These are phyloP conservation scores for Lojkania enalia DNA, from an alignment of 2,329 filamentous ascomycete genomes.

Conservation along the genomic window DNA sequence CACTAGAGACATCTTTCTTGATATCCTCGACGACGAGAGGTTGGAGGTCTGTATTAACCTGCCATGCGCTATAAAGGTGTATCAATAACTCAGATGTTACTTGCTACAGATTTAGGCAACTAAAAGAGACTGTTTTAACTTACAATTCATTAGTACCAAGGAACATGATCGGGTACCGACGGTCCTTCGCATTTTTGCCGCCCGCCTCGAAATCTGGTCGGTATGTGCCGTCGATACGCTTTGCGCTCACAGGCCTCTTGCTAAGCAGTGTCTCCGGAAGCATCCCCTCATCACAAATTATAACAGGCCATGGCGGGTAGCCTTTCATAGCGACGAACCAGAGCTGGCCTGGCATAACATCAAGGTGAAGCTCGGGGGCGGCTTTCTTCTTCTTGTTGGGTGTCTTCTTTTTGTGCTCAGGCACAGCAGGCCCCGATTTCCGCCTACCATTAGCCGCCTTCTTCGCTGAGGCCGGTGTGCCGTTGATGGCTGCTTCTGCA, in stretches of 20 bases:
- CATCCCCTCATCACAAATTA: conserved; percentile 94
- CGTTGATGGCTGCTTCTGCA: conserved; percentile 52
- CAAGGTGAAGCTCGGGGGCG: conserved; percentile 65
- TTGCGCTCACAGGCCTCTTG: conserved; percentile 81
- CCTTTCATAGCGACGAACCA: conserved; percentile 94
- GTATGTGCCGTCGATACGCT: conserved; percentile 80
- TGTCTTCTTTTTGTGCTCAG: conserved; percentile 74
- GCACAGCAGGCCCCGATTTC: conserved; percentile 69
- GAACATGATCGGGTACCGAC: conserved; percentile 95
- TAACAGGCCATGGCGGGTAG: conserved; percentile 90
- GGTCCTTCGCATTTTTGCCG: conserved; percentile 81
- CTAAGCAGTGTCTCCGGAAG: conserved; percentile 77
- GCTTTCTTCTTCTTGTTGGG: conserved; percentile 80
- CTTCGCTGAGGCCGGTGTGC: conserved; percentile 51
- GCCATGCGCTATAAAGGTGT: conserved; percentile 74
- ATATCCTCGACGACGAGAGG: conserved; percentile 76
- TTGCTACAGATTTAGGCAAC: conserved; percentile 12
- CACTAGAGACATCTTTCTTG: conserved; percentile 67
- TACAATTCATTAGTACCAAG: conserved; percentile 95
- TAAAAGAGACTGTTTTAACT: conserved; percentile 56
- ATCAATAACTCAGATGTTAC: background rate
- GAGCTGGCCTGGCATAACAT: conserved; percentile 88
- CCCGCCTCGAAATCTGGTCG: conserved; percentile 85
- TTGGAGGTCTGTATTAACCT: conserved; percentile 78
- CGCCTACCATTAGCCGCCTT: conserved; percentile 55